These are phyloP conservation scores for Ceratorhiza oryzae-sativae DNA, from an alignment of 1,284 basidiomycete species.

Conservation along the genomic window DNA sequence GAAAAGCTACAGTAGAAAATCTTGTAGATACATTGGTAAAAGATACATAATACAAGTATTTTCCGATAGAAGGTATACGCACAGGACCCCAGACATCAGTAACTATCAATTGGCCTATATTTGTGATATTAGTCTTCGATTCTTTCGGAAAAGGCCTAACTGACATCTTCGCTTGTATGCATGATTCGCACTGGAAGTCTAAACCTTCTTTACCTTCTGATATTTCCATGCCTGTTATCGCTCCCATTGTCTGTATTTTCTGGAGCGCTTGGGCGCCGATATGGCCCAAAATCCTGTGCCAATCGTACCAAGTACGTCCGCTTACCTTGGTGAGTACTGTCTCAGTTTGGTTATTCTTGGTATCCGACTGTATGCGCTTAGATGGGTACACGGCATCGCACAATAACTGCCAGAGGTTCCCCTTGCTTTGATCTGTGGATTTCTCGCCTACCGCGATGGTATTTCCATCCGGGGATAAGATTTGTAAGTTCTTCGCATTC, in stretches of 20 bases:
- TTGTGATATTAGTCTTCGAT: constrained; percentile 33
- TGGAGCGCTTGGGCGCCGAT: constrained; percentile 46
- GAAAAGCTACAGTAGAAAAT: constrained; percentile 43
- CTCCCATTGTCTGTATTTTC: constrained; percentile 44
- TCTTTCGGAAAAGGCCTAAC: constrained; percentile 44
- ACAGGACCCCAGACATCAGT: constrained; percentile 47
- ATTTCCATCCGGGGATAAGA: constrained; percentile 13
- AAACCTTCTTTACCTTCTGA: constrained; percentile 29
- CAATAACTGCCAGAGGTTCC: background rate
- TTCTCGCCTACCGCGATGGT: constrained; percentile 5
- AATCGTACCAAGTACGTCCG: constrained; percentile 48
- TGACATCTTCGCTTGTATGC: constrained; percentile 46
- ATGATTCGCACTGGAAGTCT: constrained; percentile 43
- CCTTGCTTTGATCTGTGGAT: background rate
- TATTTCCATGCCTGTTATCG: constrained; percentile 50
- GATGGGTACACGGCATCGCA: background rate
- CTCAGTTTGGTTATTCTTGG: background rate
- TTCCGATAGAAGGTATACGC: constrained; percentile 39
- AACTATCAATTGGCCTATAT: constrained; percentile 46
- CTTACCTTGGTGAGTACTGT: background rate
- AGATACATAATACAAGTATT: constrained; percentile 45
- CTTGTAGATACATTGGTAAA: constrained; percentile 47
- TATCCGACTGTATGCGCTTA: background rate
- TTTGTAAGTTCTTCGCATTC: constrained; percentile 37
- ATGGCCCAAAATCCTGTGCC: constrained; percentile 52